Percentiles rank a stretch among this genome's conserved stretches.
These are phyloP conservation scores for Volvox africanus DNA, from an alignment of 139 green algal species.

Conservation along the genomic window DNA sequence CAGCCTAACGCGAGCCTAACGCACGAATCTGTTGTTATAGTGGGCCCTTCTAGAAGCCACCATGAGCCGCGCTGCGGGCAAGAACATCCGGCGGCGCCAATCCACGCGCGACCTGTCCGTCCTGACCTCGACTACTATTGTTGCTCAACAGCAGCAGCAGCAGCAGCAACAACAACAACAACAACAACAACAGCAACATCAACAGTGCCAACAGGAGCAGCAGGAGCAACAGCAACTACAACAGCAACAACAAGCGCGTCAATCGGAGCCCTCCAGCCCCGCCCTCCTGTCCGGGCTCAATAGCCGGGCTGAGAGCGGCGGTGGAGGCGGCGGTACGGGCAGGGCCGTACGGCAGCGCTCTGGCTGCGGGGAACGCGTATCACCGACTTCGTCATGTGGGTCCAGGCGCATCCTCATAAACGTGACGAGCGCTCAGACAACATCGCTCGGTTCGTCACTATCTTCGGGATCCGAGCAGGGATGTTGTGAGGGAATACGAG, in stretches of 20 bases:
- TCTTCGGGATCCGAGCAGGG: too few relatives aligned
- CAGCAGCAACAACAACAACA: background rate
- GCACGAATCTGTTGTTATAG: too few relatives aligned
- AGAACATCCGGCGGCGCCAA: constrained; percentile 1
- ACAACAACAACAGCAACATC: background rate
- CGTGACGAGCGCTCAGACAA: too few relatives aligned
- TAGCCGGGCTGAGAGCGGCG: background rate
- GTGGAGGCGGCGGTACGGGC: too few relatives aligned
- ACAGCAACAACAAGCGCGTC: background rate
- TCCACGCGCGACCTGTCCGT: constrained; percentile 2
- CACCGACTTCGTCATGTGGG: too few relatives aligned
- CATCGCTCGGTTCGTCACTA: too few relatives aligned
- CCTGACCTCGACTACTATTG: background rate
- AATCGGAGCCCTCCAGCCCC: too few relatives aligned
- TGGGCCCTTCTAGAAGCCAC: background rate
- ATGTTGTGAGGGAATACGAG: too few relatives aligned
- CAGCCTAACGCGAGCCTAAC: too few relatives aligned
- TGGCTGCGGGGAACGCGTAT: too few relatives aligned
- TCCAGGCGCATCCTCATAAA: too few relatives aligned
- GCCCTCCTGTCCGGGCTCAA: background rate
- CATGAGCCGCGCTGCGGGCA: constrained; percentile 2
- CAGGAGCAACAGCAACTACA: background rate
- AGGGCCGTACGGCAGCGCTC: too few relatives aligned
- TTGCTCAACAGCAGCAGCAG: background rate
- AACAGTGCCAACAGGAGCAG: background rate